A percentile compares a stretch with the other conserved stretches of the same genome.
Conservation (phyloP, 2,329 filamentous ascomycete genomes). For the Cordyceps javanica region DNA sequence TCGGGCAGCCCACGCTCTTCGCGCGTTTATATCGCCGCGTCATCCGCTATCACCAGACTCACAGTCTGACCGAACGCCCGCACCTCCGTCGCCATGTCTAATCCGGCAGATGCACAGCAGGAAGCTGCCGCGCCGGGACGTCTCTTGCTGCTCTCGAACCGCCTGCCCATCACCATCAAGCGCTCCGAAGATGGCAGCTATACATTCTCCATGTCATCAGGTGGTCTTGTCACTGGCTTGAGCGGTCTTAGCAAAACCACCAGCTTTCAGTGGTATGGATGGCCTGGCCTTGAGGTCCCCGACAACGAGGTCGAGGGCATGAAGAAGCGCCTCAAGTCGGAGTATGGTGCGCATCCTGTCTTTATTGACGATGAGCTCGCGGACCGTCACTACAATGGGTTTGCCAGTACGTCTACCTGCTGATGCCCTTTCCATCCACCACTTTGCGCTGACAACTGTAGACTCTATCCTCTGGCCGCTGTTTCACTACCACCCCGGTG, state of each 20-base stretch:
- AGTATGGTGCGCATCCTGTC: conserved; percentile 85
- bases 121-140: conserved; percentile 34
- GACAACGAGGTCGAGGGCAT: conserved; percentile 72
- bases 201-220: conserved; percentile 93
- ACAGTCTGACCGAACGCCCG: not conserved
- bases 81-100: conserved; percentile 27
- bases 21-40: not conserved
- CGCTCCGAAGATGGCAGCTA: conserved; percentile 86
- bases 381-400: conserved; percentile 95
- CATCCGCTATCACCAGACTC: not conserved
- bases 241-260: conserved; percentile 88
- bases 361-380: conserved; percentile 92
- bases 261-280: conserved; percentile 97
- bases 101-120: conserved; percentile 27
- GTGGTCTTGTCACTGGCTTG: conserved; percentile 87
- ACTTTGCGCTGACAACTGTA: conserved; percentile 26
- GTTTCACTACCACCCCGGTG: conserved; percentile 97
- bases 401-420: conserved; percentile 67
- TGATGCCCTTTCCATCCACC: not conserved
- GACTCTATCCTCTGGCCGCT: conserved; percentile 98
- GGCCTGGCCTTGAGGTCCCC: conserved; percentile 89
- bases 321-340: conserved; percentile 71
- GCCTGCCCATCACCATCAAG: conserved; percentile 94
- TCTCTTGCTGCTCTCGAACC: conserved; percentile 86
- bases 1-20: not conserved